phyloP scores from a whole-genome alignment of 352 stramenopile genomes.

The Peronospora belbahrii region DNA sequence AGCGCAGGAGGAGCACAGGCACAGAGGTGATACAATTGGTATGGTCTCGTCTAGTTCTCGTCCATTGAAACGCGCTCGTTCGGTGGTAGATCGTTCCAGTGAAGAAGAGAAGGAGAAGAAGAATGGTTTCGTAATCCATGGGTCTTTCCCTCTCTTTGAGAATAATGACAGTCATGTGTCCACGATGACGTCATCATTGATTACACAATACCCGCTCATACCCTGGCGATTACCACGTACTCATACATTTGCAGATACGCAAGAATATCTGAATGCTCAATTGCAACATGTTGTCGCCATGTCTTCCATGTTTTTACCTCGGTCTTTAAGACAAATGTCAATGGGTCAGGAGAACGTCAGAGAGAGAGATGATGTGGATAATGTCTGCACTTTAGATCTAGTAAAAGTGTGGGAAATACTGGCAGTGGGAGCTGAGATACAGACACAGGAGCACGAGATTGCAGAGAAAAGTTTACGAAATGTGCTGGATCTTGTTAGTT shows the following conservation, averaged over 20 bases:
- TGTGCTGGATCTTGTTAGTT: constrained; percentile 66
- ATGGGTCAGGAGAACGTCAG: constrained; percentile 3
- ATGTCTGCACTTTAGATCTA: constrained; percentile 23
- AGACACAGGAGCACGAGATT: constrained; percentile 15
- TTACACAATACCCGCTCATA: constrained; percentile 16
- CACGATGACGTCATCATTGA: constrained; percentile 2
- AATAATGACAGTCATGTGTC: constrained; percentile 1
- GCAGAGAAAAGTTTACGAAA: constrained; percentile 40
- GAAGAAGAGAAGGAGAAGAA: constrained; percentile 19
- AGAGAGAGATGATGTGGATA: constrained; percentile 23
- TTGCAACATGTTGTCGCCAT: constrained; percentile 40
- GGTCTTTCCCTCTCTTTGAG: neutral
- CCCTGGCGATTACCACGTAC: constrained; percentile 39
- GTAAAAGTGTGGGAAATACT: constrained; percentile 19
- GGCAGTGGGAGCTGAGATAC: neutral
- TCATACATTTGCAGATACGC: constrained; percentile 35
- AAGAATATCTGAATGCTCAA: constrained; percentile 63
- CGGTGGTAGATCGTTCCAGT: constrained; percentile 1
- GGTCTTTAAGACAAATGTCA: constrained; percentile 12
- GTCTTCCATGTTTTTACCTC: constrained; percentile 10
- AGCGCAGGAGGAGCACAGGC: constrained; percentile 6
- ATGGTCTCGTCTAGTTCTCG: constrained; percentile 18
- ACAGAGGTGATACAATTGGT: constrained; percentile 11
- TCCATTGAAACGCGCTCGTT: constrained; percentile 16
- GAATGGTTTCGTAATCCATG: too few species aligned